These are phyloP conservation scores for Penicillium desertorum DNA, from an alignment of 495 filamentous ascomycete genomes.

Conservation along the genomic window DNA sequence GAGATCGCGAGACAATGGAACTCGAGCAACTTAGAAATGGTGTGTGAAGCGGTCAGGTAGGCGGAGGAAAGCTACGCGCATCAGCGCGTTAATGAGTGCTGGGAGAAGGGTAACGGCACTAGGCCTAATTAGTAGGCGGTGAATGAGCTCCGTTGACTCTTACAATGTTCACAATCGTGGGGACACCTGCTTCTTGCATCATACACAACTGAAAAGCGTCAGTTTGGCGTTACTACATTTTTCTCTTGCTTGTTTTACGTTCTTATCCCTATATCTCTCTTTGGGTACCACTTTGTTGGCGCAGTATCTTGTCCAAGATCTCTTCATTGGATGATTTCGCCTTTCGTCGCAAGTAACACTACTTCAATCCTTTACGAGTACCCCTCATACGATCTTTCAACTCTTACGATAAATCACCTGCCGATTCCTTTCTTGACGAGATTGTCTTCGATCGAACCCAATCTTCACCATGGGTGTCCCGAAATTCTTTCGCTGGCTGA, in stretches of 20 bases:
- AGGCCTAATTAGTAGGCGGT: constrained; percentile 22
- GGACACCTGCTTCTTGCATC: constrained; percentile 11
- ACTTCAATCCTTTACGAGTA: constrained; percentile 5
- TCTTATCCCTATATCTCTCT: background rate
- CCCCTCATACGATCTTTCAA: constrained; percentile 5
- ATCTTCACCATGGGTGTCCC: constrained; percentile 75
- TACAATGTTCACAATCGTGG: constrained; percentile 14
- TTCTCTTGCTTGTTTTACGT: background rate
- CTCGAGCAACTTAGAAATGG: constrained; percentile 1
- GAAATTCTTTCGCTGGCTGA: constrained; percentile 95
- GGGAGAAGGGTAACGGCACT: constrained; percentile 16
- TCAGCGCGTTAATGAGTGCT: constrained; percentile 43
- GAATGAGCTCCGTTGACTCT: constrained; percentile 29
- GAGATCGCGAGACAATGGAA: constrained; percentile 4
- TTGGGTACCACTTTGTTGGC: background rate
- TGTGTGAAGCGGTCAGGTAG: constrained; percentile 17
- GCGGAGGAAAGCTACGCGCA: constrained; percentile 33
- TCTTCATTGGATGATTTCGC: constrained; percentile 3
- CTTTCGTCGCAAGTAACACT: constrained; percentile 11
- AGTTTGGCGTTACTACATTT: constrained; percentile 2
- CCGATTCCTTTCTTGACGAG: constrained; percentile 1
- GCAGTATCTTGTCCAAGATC: background rate
- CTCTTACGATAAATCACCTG: constrained; percentile 5
- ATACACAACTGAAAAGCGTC: constrained; percentile 6
- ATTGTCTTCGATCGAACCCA: background rate